Evolutionary conservation across 2,329 filamentous ascomycete species (phyloP), one percentile per base, ranked within the genome.

Genomic region (Fusarium liriodendri): DNA sequence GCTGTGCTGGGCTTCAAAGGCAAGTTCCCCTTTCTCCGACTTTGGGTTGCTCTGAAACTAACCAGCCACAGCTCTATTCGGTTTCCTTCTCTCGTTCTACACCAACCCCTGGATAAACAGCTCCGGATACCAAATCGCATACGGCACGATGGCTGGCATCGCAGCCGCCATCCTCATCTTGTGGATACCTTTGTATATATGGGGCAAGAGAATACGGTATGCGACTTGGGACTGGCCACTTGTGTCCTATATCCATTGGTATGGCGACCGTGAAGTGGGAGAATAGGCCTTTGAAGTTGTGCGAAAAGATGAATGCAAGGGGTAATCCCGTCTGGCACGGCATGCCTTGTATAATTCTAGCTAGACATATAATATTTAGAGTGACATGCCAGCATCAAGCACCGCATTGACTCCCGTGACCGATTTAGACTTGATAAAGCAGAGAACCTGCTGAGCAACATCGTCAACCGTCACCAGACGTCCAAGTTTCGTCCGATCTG

Each of bases 61-160:
- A 78, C 40, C 29, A 45, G 10, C 1, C 6, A 25, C 66, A 87
- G 86, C 87, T 18, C 78, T 86, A 9, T 90, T 91, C 75, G 89
- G 88, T 6, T 91, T 91, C 76, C 80, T 90, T 1, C 82, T 91
- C 2, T 88, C 86, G 0, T 91, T 91, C 76, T 90, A 90, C 76
- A 90, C 88, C 2, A 91, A 91, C 74, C 85, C 87, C 0, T 91
- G 89, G 89, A 85, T 91, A 40, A 79, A 82, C 8, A 33, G 83
- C 65, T 79, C 79, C 1, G 89, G 89, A 1, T 90, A 90, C 73
- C 70, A 81, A 14, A 80, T 84, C 38, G 85, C 88, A 3, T 91
- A 85, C 70, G 88, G 88, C 5, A 82, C 85, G n/a, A 90, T 91
- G 88, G 89, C 88, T 9, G 88, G 84, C 13, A 89, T 90, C 54